Base-by-base conservation (phyloP, 2,329 filamentous ascomycete genomes). In the Clathrospora elynae region DNA sequence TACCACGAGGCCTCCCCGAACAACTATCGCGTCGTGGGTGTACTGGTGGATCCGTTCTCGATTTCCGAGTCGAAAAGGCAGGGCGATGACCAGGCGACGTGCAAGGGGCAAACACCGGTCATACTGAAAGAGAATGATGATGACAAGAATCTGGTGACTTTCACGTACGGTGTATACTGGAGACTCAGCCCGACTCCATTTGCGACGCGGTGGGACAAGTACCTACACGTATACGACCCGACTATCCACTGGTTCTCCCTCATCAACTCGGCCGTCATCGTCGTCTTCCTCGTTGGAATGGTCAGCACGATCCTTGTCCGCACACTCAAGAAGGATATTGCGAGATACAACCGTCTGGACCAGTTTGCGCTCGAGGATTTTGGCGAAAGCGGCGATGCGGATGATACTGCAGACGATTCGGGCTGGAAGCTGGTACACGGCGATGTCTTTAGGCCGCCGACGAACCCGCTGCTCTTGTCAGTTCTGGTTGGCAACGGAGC, bases 221-320 rank as follows among this genome's bases (percentile, higher is more conserved):
- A 97, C 68, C 80, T 99, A 23, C 92, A 97, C 64, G 92, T 99
- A 19, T 95, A 91, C 66, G 91, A 97, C 70, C 91, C 93, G 37
- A 95, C 93, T 77, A 97, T 99, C 60, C 93, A 99, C 71, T 99
- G 93, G 93, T 96, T 97, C 76, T 96, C 91, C 46, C 83, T 99
- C 35, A 88, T 97, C 73, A 96, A 96, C 72, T 96, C 91, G 23
- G 88, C 93, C 35, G 85, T 97, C 30, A 95, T 99, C 50, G 91
- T 99, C 35, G 80, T 96, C 34, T 93, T 97, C 72, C 78, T 97
- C 26, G 85, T 92, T 23, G 82, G 90, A 31, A 96, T 93, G 60
- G 93, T 99, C 52, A 86, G 87, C 71, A 95, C 91, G n/a, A 89
- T 97, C 32, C 78, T 99, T 11, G 78, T 95, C 42, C 83, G 92